Percentiles rank a stretch among this genome's conserved stretches.
Conservation (phyloP, 2,329 filamentous ascomycete genomes). For the Akanthomyces uredinophilus region DNA sequence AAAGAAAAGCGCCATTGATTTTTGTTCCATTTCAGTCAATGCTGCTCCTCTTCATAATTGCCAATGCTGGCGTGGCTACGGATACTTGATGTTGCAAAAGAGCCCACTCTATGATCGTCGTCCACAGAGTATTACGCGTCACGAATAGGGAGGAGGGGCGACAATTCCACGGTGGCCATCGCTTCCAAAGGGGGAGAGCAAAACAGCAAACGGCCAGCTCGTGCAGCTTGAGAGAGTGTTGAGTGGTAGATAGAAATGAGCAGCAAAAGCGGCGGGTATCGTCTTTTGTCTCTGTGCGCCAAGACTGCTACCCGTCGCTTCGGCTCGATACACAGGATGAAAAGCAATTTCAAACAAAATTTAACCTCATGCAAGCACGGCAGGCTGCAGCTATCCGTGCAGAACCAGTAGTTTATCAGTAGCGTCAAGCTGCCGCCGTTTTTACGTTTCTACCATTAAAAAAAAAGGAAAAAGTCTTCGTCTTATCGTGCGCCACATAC, state of each 20-base stretch:
- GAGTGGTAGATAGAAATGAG: not conserved
- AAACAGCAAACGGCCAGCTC: not conserved
- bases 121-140: constrained; percentile 12
- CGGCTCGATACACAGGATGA: too few relatives aligned
- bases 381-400: not conserved
- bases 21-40: too few relatives aligned
- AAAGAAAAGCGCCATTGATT: too few relatives aligned
- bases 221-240: not conserved
- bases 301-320: not conserved
- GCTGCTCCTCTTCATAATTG: too few relatives aligned
- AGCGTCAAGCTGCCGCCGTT: not conserved
- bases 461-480: not conserved
- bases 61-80: too few relatives aligned
- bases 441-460: not conserved
- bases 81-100: not conserved
- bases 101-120: not conserved
- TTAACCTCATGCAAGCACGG: not conserved
- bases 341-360: not conserved
- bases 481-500: not conserved
- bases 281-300: not conserved
- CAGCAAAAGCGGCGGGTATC: not conserved
- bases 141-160: not conserved
- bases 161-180: not conserved
- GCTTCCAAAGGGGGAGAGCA: not conserved
- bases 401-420: not conserved